These are phyloP conservation scores for Hemileccinum hortonii DNA, from an alignment of 1,284 basidiomycete genomes.

Conservation along the genomic window DNA sequence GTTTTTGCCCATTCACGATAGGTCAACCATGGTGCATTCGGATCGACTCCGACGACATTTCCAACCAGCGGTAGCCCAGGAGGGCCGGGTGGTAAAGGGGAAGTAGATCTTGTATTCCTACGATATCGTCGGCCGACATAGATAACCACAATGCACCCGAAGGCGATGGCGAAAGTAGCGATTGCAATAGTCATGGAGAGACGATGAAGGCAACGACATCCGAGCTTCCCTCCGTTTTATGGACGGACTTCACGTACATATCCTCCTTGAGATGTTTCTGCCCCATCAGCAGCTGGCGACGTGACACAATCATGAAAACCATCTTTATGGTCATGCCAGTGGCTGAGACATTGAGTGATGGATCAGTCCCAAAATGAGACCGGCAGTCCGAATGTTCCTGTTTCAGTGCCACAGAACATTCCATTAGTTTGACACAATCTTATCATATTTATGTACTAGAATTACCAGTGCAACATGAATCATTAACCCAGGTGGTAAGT, in stretches of 20 bases:
- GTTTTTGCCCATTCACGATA: conserved; percentile 16
- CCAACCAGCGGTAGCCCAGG: conserved; percentile 5
- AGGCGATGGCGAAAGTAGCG: not conserved
- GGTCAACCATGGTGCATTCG: conserved; percentile 17
- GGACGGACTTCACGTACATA: not conserved
- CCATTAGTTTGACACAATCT: too few species aligned
- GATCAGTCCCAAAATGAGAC: not conserved
- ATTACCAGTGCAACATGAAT: too few species aligned
- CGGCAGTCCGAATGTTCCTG: too few species aligned
- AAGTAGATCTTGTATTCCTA: not conserved
- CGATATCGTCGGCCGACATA: not conserved
- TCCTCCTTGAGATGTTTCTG: not conserved
- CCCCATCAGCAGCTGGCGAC: not conserved
- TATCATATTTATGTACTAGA: too few species aligned
- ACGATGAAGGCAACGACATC: not conserved
- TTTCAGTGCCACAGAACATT: too few species aligned
- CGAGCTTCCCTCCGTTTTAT: not conserved
- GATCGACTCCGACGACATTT: conserved; percentile 12
- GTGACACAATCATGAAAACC: not conserved
- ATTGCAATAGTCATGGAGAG: not conserved
- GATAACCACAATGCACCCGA: not conserved
- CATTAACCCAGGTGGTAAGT: too few species aligned
- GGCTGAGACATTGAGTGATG: not conserved
- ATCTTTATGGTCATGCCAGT: not conserved
- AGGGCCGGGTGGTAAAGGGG: conserved; percentile 16